Percentiles rank a stretch among this genome's conserved stretches.
phyloP scores from a whole-genome alignment of 2,329 filamentous ascomycete genomes.

The Trichoderma sp. region DNA sequence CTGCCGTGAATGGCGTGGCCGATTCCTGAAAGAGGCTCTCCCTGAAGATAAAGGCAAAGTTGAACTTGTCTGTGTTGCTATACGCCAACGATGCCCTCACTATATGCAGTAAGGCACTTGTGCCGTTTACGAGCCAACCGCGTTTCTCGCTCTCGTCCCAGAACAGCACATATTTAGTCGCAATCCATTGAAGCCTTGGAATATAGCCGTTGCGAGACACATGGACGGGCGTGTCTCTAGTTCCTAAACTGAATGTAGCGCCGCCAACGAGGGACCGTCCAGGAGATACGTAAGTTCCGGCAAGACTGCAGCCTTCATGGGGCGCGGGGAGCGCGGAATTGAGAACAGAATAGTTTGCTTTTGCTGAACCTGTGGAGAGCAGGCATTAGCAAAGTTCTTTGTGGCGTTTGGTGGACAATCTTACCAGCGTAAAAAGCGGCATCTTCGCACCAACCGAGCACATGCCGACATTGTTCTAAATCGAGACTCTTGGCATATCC shows the following conservation, averaged over 20 bases:
- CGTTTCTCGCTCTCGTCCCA: constrained; percentile 38
- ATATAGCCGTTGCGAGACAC: not conserved
- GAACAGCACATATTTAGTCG: constrained; percentile 32
- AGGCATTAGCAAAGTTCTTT: not conserved
- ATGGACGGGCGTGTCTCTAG: not conserved
- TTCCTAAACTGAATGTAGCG: not conserved
- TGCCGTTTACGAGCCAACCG: constrained; percentile 40
- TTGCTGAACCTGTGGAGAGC: not conserved
- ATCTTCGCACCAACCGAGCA: not conserved
- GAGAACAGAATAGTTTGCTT: not conserved
- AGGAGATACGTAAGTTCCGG: not conserved
- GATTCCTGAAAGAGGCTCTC: not conserved
- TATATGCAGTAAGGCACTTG: constrained; percentile 34
- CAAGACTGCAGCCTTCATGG: not conserved
- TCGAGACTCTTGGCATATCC: not conserved
- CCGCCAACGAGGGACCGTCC: not conserved
- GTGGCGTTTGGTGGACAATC: not conserved
- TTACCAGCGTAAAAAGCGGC: not conserved
- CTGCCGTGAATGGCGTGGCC: not conserved
- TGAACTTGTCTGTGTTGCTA: not conserved
- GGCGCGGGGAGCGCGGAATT: not conserved
- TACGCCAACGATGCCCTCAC: constrained; percentile 20
- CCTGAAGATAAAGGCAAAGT: not conserved
- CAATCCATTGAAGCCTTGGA: constrained; percentile 28
- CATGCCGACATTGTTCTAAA: not conserved